Conservation (phyloP, 306 rosid genomes). For the Quercus mongolica region DNA sequence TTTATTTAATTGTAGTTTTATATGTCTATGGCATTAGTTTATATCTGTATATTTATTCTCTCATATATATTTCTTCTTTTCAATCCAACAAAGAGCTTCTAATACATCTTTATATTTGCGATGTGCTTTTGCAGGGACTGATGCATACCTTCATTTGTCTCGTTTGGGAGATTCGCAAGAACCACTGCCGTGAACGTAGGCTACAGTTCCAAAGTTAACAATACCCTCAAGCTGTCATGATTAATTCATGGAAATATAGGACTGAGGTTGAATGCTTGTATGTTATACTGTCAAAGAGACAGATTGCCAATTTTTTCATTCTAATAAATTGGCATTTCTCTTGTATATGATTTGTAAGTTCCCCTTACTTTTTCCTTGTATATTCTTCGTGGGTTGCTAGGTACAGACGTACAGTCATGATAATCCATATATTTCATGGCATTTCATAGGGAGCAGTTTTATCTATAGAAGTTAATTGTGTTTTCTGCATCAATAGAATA, state of each 20-base stretch:
- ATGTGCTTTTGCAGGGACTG: conserved; percentile 58
- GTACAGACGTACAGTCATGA: background rate
- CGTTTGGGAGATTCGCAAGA: conserved; percentile 93
- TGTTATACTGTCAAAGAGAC: background rate
- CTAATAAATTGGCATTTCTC: conserved; percentile 25
- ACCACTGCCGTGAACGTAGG: conserved; percentile 55
- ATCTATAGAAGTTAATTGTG: background rate
- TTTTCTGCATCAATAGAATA: background rate
- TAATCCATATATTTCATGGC: background rate
- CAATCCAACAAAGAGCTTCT: background rate
- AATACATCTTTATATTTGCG: background rate
- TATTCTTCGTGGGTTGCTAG: background rate
- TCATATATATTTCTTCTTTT: background rate
- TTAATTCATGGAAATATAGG: conserved; percentile 1
- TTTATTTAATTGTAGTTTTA: background rate
- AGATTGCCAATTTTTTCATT: conserved; percentile 19
- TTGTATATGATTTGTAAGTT: background rate
- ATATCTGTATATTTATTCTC: background rate
- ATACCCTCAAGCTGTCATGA: background rate
- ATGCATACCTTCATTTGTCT: conserved; percentile 90
- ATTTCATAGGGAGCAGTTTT: background rate
- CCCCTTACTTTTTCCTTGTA: background rate
- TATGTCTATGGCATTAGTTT: background rate
- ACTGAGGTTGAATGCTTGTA: background rate
- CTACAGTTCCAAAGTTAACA: background rate